These are phyloP conservation scores for Pulicaria dysenterica DNA, from an alignment of 129 eudicot species.

Conservation along the genomic window DNA sequence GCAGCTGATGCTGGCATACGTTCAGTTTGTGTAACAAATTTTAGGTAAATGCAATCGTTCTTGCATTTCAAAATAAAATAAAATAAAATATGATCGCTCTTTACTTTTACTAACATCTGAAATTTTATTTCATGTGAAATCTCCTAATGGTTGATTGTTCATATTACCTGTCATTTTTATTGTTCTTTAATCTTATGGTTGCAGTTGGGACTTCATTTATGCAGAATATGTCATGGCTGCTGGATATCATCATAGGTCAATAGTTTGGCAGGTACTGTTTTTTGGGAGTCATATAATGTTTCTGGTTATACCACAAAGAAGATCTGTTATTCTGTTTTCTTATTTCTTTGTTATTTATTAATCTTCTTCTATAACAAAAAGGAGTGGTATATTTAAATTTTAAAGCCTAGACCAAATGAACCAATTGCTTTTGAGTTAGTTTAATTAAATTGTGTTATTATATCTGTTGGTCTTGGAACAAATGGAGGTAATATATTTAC, in stretches of 20 bases:
- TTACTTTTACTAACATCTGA: no score
- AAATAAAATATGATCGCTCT: no score
- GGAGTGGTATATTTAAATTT: no score
- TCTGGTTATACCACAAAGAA: neutral
- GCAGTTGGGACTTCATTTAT: constrained; percentile 98
- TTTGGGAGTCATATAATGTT: neutral
- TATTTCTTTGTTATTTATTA: neutral
- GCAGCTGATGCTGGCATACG: constrained; percentile 99
- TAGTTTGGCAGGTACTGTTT: constrained; percentile 88
- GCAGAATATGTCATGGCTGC: constrained; percentile 99
- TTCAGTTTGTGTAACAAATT: constrained; percentile 93
- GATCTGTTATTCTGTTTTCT: neutral
- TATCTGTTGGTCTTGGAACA: neutral
- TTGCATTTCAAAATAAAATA: neutral
- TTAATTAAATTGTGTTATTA: no score
- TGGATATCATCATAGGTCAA: constrained; percentile 87
- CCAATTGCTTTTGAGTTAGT: no score
- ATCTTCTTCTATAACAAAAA: neutral
- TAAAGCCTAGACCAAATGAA: no score
- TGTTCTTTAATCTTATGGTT: constrained; percentile 15
- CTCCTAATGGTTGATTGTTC: neutral
- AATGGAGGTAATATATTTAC: neutral
- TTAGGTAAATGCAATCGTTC: constrained; percentile 52
- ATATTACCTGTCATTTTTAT: neutral
- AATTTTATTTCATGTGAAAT: no score